phyloP scores from a whole-genome alignment of 176 grass and related monocot species.

The Dactylis glomerata region DNA sequence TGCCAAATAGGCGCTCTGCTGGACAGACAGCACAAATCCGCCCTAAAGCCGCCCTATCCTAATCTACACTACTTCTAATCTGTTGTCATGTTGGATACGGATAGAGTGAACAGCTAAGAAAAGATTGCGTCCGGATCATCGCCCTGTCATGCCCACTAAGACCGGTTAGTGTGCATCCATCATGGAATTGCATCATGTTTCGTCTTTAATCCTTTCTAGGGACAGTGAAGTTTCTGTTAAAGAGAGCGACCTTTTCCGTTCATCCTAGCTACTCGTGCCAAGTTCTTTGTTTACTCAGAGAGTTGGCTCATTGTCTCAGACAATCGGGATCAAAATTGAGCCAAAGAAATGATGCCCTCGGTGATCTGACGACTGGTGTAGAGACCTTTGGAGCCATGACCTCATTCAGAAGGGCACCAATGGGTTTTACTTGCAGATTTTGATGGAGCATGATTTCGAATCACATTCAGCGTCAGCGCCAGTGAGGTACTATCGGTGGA shows the following conservation, averaged over 20 bases:
- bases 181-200: not conserved
- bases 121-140: conserved; percentile 47
- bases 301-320: not conserved
- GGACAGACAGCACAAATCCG: conserved; percentile 11
- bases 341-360: not conserved
- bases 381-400: not conserved
- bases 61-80: not conserved
- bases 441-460: not conserved
- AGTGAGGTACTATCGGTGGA: not conserved
- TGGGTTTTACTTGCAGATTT: not conserved
- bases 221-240: conserved; percentile 28
- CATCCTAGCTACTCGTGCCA: not conserved
- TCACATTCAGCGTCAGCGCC: not conserved
- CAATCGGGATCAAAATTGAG: not conserved
- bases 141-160: conserved; percentile 36
- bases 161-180: not conserved
- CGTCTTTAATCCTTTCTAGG: conserved; percentile 8
- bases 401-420: not conserved
- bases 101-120: conserved; percentile 26
- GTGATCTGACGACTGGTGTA: not conserved
- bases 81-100: conserved; percentile 6
- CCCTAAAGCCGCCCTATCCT: conserved; percentile 8
- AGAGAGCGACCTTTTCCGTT: not conserved
- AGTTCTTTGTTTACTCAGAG: not conserved
- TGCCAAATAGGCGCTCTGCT: not conserved